Conservation (phyloP, 345 rosid species). For the Aurinia saxatilis region DNA sequence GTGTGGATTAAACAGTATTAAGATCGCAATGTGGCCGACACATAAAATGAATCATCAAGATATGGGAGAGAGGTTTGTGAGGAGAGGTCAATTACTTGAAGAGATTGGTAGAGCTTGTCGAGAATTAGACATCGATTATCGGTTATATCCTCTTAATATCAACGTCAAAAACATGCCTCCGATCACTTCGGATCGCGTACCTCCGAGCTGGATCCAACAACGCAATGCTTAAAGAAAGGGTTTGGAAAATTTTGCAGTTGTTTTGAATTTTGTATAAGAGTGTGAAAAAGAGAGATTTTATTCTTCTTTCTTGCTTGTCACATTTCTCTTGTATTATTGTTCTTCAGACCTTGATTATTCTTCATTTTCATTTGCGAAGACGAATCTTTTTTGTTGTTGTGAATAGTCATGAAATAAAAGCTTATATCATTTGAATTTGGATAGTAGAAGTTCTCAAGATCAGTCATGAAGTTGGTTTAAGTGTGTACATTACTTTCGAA, state of each 20-base stretch:
- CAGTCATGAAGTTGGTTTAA: neutral
- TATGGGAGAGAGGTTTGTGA: conserved; percentile 56
- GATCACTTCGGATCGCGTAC: conserved; percentile 26
- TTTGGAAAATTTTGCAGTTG: neutral
- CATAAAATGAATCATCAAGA: conserved; percentile 79
- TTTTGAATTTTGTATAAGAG: neutral
- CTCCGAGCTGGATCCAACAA: conserved; percentile 32
- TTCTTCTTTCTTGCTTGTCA: neutral
- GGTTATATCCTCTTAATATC: conserved; percentile 58
- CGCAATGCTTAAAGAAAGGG: conserved; percentile 6
- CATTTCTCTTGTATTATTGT: neutral
- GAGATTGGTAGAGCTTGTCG: conserved; percentile 62
- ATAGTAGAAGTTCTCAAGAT: neutral
- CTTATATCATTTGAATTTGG: neutral
- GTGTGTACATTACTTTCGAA: neutral
- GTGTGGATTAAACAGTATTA: conserved; percentile 48
- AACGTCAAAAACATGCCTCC: conserved; percentile 50
- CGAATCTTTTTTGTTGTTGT: neutral
- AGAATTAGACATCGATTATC: conserved; percentile 65
- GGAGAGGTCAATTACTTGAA: conserved; percentile 61
- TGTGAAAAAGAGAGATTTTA: neutral
- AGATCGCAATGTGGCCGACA: conserved; percentile 57
- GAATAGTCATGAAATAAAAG: conserved; percentile 9
- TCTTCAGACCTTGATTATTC: conserved; percentile 11
- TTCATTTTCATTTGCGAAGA: neutral